Evolutionary conservation across 179 eudicot genomes (phyloP), one percentile per base, ranked within the genome.

Genomic region (Heliamphora ciliata): DNA sequence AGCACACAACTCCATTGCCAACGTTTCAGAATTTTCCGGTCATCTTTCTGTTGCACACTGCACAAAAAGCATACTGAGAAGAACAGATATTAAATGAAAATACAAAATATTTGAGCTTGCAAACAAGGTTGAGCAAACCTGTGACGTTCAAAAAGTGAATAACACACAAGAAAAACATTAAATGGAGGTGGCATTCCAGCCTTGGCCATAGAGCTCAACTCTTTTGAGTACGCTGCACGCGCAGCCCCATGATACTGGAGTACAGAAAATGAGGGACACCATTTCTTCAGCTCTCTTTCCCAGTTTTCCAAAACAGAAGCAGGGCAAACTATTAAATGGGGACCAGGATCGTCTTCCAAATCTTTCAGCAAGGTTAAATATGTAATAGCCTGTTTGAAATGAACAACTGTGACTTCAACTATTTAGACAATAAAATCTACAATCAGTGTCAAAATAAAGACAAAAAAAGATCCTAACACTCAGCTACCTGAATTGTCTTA

Each of bases 11-110:
- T 95, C 98, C 98, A 95, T 75, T 78, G 86, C 96, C 91, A 94
- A 31, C 89, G 92, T 87, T 89, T 95, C 84, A 95, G 87, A 82
- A 94, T 86, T 86, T 91, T 95, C 66, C 98, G 91, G 79, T 95
- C 98, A 82, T 95, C 98, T 92, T 95, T 95, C 94, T 95, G 98
- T 88, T 95, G 98, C 82, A 80, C 90, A 89, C 98, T 95, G 88
- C 79, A 82, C 61, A 83, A 82, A 82, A 79, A 82, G 80, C 78
- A 84, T 82, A 83, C 78, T 47, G 61, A 79, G 71, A 70, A 78
- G 51, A 79, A 74, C 9, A 71, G 24, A 80, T 21, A 55, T n/a
- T 63, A 71, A 74, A 59, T 58, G 60, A 76, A 80, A 4, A 76
- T 18, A 31, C 65, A 31, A 72, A 79, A 58, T 31, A 56, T 5